phyloP scores from a whole-genome alignment of 1,139 yeast genomes.

The Blastobotrys elegans region DNA sequence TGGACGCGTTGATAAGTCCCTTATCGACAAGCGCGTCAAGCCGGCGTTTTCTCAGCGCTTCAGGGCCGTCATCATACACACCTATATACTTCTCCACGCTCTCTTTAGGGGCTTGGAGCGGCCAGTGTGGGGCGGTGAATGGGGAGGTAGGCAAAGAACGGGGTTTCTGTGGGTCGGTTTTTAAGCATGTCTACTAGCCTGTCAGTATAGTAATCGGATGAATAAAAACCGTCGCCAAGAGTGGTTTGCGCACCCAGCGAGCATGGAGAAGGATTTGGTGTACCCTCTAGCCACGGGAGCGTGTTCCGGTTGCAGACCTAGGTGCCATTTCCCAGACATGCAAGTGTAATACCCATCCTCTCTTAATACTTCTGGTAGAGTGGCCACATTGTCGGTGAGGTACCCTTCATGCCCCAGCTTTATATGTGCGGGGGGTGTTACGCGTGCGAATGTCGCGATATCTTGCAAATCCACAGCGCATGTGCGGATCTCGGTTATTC shows the following conservation, averaged over 20 bases:
- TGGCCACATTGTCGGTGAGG: constrained; percentile 48
- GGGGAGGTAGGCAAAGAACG: constrained; percentile 52
- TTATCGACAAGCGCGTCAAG: constrained; percentile 43
- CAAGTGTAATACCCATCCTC: constrained; percentile 49
- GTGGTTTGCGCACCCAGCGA: constrained; percentile 59
- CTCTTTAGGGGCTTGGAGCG: constrained; percentile 51
- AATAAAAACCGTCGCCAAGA: constrained; percentile 46
- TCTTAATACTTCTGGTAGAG: constrained; percentile 47
- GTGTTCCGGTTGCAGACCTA: constrained; percentile 45
- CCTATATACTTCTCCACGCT: constrained; percentile 46
- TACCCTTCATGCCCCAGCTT: constrained; percentile 57
- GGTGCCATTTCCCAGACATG: constrained; percentile 56
- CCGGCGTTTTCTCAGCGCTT: constrained; percentile 38
- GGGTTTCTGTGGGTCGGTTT: constrained; percentile 30
- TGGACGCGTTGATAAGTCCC: constrained; percentile 35
- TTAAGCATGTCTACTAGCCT: constrained; percentile 38
- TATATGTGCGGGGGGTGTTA: no score
- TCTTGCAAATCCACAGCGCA: no score
- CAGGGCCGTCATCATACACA: constrained; percentile 48
- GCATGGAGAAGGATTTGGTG: constrained; percentile 45
- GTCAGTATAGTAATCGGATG: constrained; percentile 43
- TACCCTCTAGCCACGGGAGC: constrained; percentile 52
- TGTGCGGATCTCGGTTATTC: no score
- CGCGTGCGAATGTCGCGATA: no score
- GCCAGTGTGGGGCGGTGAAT: constrained; percentile 62